Base-by-base conservation (phyloP, 371 early-diverging fungal species). In the Chytridiales sp. region DNA sequence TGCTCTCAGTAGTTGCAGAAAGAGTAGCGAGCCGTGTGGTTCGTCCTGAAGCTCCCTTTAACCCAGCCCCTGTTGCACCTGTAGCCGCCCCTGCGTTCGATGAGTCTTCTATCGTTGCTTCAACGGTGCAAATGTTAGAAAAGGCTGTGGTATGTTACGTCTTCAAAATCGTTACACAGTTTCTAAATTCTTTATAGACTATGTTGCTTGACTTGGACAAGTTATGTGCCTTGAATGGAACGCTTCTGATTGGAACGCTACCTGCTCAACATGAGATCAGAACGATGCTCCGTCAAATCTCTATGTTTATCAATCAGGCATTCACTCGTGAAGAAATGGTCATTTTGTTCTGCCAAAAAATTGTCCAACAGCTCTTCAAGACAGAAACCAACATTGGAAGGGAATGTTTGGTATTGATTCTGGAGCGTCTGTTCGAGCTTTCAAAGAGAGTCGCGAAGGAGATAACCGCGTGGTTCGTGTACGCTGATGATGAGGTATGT, bases 381-480 rank as follows among this genome's bases (percentile, higher is more conserved):
- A 80, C 82, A 46, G 92, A 92, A 22, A 81, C 85, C 11, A 69
- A 74, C 1, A 70, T 94, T 19, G 80, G 87, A 2, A 82, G 89
- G 21, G 94, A 94, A 50, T 79, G 90, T 26, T 94, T 91, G 63
- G 85, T 91, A 3, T 72, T 84, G 6, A 68, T 97, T 1, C 72
- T 98, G 54, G 89, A 88, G 54, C 76, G 85, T 4, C 70, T 96
- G 15, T 39, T 48, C 26, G 89, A 91, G 49, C 66, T 84, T 27
- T 91, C 93, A 0, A 80, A 80, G 53, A 81, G 83, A 29, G 88
- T 91, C 0, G 85, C 82, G 24, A 84, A 86, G 42, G 92, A 95
- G 70, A 89, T 97, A 36, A 86, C 81, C 1, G 79, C 84, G 24
- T 97, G 97, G 97, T 71, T 98, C 15, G 81, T 93, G n/a, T 94